phyloP scores from a whole-genome alignment of 2,329 filamentous ascomycete genomes.

The Monilinia polystroma region DNA sequence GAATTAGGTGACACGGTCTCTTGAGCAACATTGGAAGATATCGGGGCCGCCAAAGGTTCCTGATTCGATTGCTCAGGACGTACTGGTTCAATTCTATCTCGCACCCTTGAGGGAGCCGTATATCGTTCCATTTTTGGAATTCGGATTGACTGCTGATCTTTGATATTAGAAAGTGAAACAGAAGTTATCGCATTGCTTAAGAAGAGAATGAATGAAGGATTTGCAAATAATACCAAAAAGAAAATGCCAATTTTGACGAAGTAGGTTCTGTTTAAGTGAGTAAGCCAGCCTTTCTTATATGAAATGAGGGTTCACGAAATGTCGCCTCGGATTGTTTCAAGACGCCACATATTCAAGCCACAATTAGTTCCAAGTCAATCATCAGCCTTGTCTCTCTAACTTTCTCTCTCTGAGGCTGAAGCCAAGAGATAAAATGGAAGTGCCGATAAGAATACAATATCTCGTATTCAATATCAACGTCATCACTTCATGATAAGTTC shows the following conservation, averaged over 20 bases:
- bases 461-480: conserved; percentile 2
- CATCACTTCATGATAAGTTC: background rate
- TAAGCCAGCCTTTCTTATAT: background rate
- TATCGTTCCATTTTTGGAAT: conserved; percentile 10
- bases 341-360: conserved; percentile 9
- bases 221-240: background rate
- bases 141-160: background rate
- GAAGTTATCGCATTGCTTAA: conserved; percentile 9
- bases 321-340: conserved; percentile 5
- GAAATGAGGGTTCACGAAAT: background rate
- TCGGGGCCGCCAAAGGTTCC: background rate
- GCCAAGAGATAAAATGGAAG: background rate
- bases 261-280: background rate
- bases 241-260: background rate
- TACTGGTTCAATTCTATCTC: conserved; percentile 9
- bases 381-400: conserved; percentile 1
- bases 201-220: background rate
- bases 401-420: background rate
- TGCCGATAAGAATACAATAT: background rate
- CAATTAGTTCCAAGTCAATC: background rate
- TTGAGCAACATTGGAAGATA: background rate
- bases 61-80: conserved; percentile 2
- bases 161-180: background rate
- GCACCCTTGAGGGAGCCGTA: background rate
- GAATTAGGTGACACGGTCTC: background rate